Conservation (phyloP, 805 yeast species). For the Wickerhamiella spandovensis region DNA sequence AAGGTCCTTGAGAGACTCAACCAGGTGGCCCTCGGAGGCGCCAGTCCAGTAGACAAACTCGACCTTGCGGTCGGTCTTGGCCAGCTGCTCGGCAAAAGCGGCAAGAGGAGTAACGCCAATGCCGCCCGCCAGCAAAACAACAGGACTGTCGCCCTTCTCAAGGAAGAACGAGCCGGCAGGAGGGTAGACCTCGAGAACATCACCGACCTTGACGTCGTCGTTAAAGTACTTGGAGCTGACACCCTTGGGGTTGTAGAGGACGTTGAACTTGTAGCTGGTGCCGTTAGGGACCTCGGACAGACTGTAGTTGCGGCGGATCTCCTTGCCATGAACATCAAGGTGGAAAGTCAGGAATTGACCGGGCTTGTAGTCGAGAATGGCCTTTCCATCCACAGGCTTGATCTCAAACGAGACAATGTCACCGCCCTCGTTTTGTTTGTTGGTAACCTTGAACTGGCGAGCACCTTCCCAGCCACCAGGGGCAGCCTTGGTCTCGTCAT, state of each 20-base stretch:
- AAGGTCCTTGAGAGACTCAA: conserved; percentile 8
- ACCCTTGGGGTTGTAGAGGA: conserved; percentile 37
- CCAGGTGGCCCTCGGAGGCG: conserved; percentile 4
- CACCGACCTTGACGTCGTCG: conserved; percentile 35
- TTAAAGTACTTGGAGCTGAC: conserved; percentile 39
- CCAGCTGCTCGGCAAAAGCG: conserved; percentile 32
- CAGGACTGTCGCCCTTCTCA: conserved; percentile 20
- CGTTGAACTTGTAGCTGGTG: conserved; percentile 44
- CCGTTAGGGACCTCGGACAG: conserved; percentile 30
- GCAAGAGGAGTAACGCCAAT: conserved; percentile 56
- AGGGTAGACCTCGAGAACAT: conserved; percentile 36
- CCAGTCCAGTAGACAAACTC: conserved; percentile 26
- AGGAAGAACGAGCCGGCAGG: conserved; percentile 43
- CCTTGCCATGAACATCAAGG: conserved; percentile 26
- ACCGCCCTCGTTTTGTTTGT: conserved; percentile 31
- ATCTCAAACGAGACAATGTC: conserved; percentile 41
- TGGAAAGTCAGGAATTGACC: conserved; percentile 35
- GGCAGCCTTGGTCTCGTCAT: conserved; percentile 24
- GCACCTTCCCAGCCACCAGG: conserved; percentile 47
- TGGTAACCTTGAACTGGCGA: conserved; percentile 35
- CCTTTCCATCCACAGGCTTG: conserved; percentile 31
- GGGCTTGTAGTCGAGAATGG: conserved; percentile 20
- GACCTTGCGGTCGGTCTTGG: conserved; percentile 24
- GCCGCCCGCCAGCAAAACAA: conserved; percentile 44
- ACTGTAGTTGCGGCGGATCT: conserved; percentile 47